A percentile compares a stretch with the other conserved stretches of the same genome.
Evolutionary conservation across 148 eudicot genomes (phyloP).

Genomic region (Selenicereus undatus): DNA sequence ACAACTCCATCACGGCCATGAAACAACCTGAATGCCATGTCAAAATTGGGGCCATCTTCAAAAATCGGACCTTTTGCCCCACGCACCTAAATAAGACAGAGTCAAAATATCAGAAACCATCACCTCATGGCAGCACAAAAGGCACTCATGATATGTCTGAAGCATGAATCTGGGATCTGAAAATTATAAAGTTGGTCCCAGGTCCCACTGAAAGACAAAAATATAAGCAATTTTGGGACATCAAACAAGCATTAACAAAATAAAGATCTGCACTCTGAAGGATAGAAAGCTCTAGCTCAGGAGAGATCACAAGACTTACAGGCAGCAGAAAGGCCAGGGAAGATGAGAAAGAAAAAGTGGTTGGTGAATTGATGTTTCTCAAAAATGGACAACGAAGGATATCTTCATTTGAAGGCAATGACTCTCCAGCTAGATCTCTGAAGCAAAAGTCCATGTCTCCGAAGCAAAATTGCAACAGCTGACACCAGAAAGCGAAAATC

Average conservation of each 20-base stretch:
- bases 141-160: conserved; percentile 12
- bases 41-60: conserved; percentile 98
- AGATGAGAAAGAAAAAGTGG: conserved; percentile 71
- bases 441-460: conserved; percentile 58
- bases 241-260: neutral
- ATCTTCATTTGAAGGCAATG: conserved; percentile 49
- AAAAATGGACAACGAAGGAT: conserved; percentile 77
- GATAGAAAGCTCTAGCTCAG: too few relatives aligned
- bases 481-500: neutral
- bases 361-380: conserved; percentile 87
- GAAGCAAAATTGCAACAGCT: conserved; percentile 11
- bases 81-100: conserved; percentile 36
- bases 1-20: conserved; percentile 96
- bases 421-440: conserved; percentile 45
- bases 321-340: conserved; percentile 63
- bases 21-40: conserved; percentile 80
- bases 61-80: conserved; percentile 93
- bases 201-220: too few relatives aligned
- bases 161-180: conserved; percentile 53
- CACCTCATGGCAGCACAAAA: neutral
- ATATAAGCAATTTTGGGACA: neutral
- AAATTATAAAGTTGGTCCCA: neutral
- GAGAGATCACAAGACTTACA: conserved; percentile 47
- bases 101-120: neutral
- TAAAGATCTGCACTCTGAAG: too few relatives aligned